These are phyloP conservation scores for Cladosporium austrohemisphaericum DNA, from an alignment of 2,329 filamentous ascomycete genomes.

Conservation along the genomic window DNA sequence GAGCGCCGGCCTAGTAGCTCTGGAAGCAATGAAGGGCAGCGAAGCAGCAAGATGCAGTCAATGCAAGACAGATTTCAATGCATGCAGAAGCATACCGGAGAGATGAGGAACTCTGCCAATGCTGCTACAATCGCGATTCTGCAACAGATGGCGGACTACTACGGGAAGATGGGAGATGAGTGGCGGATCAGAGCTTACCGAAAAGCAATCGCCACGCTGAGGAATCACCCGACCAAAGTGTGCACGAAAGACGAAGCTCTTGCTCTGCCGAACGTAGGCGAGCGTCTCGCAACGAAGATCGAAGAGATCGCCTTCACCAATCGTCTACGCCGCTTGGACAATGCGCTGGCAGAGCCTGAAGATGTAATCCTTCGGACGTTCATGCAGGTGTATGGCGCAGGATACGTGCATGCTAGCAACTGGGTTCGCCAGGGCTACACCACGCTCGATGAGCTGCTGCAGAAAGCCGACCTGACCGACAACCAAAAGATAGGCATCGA, in stretches of 20 bases:
- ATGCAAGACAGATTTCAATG: constrained; percentile 50
- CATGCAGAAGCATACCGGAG: constrained; percentile 54
- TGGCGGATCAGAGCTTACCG: constrained; percentile 76
- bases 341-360: constrained; percentile 63
- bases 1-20: constrained; percentile 27
- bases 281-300: constrained; percentile 75
- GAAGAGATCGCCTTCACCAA: constrained; percentile 81
- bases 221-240: constrained; percentile 61
- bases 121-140: constrained; percentile 70
- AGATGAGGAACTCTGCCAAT: constrained; percentile 62
- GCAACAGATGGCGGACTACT: constrained; percentile 74
- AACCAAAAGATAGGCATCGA: constrained; percentile 75
- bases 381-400: constrained; percentile 74
- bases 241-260: constrained; percentile 66
- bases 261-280: constrained; percentile 64
- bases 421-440: constrained; percentile 75
- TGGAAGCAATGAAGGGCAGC: constrained; percentile 7
- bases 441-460: constrained; percentile 67
- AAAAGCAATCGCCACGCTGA: constrained; percentile 69
- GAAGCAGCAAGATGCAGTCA: constrained; percentile 18
- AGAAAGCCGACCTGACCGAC: constrained; percentile 59
- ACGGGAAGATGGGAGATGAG: constrained; percentile 67
- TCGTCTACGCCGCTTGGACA: constrained; percentile 66
- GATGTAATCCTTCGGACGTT: constrained; percentile 66
- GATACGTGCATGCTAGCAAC: constrained; percentile 62